Evolutionary conservation across 2,329 filamentous ascomycete genomes (phyloP).

Genomic region (Fusarium equiseti): DNA sequence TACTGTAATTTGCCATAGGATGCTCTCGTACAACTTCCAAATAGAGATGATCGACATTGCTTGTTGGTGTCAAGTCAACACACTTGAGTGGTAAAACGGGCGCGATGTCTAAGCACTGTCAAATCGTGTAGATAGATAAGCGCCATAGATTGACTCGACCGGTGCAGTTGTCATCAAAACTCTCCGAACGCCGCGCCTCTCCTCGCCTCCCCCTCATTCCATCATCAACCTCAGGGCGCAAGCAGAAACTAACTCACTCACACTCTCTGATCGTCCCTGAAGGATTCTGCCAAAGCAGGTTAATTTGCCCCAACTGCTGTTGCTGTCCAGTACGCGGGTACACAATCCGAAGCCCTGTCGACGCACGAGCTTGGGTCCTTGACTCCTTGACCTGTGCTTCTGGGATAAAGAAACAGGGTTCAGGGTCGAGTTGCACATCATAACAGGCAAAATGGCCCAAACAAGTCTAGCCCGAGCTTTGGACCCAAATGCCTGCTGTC

Average conservation of each 20-base stretch:
- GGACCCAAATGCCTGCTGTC: neutral
- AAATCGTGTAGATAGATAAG: slow-evolving; percentile 12
- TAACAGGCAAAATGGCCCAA: slow-evolving; percentile 28
- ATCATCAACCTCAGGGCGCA: slow-evolving; percentile 24
- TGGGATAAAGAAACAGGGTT: slow-evolving; percentile 20
- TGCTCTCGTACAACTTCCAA: neutral
- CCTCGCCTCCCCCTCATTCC: neutral
- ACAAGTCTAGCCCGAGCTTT: neutral
- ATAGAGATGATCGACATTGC: slow-evolving; percentile 21
- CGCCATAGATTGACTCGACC: slow-evolving; percentile 10
- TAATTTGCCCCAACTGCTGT: slow-evolving; percentile 32
- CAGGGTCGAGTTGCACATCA: slow-evolving; percentile 17
- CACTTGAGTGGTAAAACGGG: neutral
- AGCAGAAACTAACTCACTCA: neutral
- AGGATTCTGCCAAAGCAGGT: slow-evolving; percentile 33
- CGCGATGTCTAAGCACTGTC: slow-evolving; percentile 9
- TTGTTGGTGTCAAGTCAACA: slow-evolving; percentile 1
- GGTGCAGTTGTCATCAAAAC: slow-evolving; percentile 24
- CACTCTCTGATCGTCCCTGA: slow-evolving; percentile 2
- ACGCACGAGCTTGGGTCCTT: neutral
- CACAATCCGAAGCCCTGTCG: slow-evolving; percentile 27
- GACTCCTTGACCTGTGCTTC: slow-evolving; percentile 8
- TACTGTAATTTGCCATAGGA: neutral
- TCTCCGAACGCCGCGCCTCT: slow-evolving; percentile 4
- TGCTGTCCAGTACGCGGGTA: slow-evolving; percentile 17